phyloP scores from a whole-genome alignment of 495 filamentous ascomycete species.

The Monascus purpureus region DNA sequence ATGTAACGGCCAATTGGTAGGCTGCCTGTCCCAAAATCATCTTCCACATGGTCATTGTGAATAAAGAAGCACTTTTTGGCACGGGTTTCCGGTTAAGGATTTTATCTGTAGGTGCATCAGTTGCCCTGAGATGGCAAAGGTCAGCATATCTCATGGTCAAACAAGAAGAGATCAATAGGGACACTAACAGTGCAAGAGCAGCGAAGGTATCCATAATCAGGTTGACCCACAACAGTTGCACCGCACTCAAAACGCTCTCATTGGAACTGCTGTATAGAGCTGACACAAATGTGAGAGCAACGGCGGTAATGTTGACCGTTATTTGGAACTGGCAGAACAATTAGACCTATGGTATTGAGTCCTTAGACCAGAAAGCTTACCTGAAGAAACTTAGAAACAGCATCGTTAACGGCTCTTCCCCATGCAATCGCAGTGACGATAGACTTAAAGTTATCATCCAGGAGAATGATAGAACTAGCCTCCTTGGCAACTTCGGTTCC shows the following conservation, averaged over 20 bases:
- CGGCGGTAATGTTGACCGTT: slow-evolving; percentile 83
- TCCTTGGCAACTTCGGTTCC: slow-evolving; percentile 92
- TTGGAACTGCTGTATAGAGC: slow-evolving; percentile 55
- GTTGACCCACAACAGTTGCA: slow-evolving; percentile 86
- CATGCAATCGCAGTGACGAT: slow-evolving; percentile 84
- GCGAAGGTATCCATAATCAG: slow-evolving; percentile 92
- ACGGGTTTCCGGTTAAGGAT: slow-evolving; percentile 76
- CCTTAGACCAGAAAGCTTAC: neutral
- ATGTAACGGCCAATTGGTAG: slow-evolving; percentile 67
- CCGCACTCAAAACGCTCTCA: slow-evolving; percentile 64
- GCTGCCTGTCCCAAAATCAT: slow-evolving; percentile 84
- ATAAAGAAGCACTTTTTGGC: slow-evolving; percentile 59
- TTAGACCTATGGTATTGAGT: neutral
- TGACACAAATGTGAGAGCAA: slow-evolving; percentile 69
- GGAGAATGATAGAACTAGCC: slow-evolving; percentile 79
- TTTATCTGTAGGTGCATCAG: slow-evolving; percentile 65
- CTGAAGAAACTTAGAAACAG: slow-evolving; percentile 79
- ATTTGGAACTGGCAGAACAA: slow-evolving; percentile 48
- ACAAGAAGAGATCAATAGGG: neutral
- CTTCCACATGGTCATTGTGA: slow-evolving; percentile 87
- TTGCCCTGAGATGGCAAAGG: slow-evolving; percentile 34
- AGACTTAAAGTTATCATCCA: slow-evolving; percentile 83
- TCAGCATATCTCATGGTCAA: neutral
- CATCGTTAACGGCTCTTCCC: slow-evolving; percentile 84
- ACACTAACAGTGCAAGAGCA: slow-evolving; percentile 51